Base-by-base conservation (phyloP, 2,329 filamentous ascomycete species). In the Sporothrix brunneoviolacea region DNA sequence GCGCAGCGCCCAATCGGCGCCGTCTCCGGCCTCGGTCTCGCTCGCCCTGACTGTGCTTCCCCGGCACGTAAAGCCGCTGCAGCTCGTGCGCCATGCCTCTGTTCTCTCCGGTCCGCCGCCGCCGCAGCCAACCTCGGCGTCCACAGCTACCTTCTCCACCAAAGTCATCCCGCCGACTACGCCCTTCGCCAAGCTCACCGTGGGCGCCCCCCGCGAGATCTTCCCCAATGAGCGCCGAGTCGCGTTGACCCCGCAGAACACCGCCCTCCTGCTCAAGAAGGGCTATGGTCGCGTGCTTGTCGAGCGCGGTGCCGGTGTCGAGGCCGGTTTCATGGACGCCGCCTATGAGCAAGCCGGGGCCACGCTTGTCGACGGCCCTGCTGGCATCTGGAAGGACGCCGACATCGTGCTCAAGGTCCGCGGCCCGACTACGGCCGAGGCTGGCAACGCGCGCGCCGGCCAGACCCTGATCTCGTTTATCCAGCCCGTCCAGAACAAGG, bases 351-450 rank as follows among this genome's bases (percentile, higher is more conserved):
- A 82, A 56, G 87, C 87, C 2, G 90, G 90, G 10, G 90, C 88
- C 5, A 88, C 81, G 13, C 69, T 94, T 4, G 86, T 88, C 38
- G 83, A 88, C 56, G 40, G 46, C 16, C 72, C 80, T 32, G 73
- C 76, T 28, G 73, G 72, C n/a, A 75, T 94, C 56, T 95, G 88
- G 83, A 74, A 77, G 6, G 74, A 82, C 49, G 82, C 85, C 54
- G 81, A 95, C 62, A 88, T 95, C 57, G 70, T 95, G 10, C 75
- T 95, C 59, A 95, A 95, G 66, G 88, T 95, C 49, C 82, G 89
- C 37, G 80, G 83, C 2, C 88, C 89, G 0, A 83, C 79, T 6
- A 69, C 80, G 43, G 77, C 79, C 52, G 89, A 94, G 65, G 77
- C 88, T 4, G 77, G 83, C 54, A 73, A 73, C 30, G 77, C 93